Evolutionary conservation across 208 protist genomes (phyloP).

Genomic region (Naegleria gruberi): DNA sequence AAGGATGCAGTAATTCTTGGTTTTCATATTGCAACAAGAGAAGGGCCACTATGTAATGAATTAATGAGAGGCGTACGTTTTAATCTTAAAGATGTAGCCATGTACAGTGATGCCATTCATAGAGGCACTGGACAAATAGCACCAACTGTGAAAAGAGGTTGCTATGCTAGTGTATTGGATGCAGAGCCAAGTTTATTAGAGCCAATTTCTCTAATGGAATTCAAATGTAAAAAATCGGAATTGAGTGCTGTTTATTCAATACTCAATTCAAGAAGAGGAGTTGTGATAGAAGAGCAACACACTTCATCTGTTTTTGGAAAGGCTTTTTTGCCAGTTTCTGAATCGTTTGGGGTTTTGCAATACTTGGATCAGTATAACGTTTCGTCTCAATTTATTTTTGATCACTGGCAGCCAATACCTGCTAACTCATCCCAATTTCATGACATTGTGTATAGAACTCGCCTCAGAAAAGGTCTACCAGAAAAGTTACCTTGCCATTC

Average conservation of each 20-base stretch:
- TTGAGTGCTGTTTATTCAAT: constrained; percentile 91
- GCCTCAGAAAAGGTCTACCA: too few species aligned
- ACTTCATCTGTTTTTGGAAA: too few species aligned
- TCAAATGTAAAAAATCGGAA: constrained; percentile 44
- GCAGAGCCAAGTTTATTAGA: constrained; percentile 45
- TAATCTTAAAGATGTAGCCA: constrained; percentile 42
- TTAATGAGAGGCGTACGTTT: constrained; percentile 45
- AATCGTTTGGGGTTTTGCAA: too few species aligned
- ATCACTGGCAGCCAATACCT: too few species aligned
- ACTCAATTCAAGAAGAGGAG: constrained; percentile 87
- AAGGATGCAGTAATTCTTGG: constrained; percentile 41
- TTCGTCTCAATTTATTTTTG: too few species aligned
- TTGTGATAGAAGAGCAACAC: constrained; percentile 90
- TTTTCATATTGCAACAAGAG: constrained; percentile 37
- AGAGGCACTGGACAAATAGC: constrained; percentile 53
- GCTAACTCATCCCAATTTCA: too few species aligned
- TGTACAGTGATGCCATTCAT: constrained; percentile 46
- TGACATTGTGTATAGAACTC: too few species aligned
- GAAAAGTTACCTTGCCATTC: too few species aligned
- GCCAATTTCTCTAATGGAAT: constrained; percentile 51
- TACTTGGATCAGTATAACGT: too few species aligned
- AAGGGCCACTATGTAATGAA: constrained; percentile 50
- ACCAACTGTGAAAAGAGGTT: constrained; percentile 29
- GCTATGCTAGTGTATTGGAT: constrained; percentile 37
- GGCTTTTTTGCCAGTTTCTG: too few species aligned